These are phyloP conservation scores for Pichia sp. DNA, from an alignment of 1,139 yeast genomes.

Conservation along the genomic window DNA sequence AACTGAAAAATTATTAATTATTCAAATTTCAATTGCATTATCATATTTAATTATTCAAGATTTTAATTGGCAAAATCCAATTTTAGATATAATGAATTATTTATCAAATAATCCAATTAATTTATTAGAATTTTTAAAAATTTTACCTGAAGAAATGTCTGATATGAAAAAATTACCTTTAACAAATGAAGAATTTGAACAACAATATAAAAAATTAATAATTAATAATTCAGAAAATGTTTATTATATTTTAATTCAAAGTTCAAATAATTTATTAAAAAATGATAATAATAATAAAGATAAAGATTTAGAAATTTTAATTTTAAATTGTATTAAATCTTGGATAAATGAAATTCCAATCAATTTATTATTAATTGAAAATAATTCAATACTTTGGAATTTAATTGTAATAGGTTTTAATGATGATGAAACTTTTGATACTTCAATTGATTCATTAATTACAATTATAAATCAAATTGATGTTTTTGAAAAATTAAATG, in stretches of 20 bases:
- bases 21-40: conserved; percentile 74
- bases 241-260: conserved; percentile 50
- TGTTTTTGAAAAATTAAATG: conserved; percentile 35
- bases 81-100: conserved; percentile 55
- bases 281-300: conserved; percentile 15
- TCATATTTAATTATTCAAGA: conserved; percentile 79
- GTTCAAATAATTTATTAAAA: conserved; percentile 32
- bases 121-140: conserved; percentile 70
- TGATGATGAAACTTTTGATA: conserved; percentile 67
- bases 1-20: conserved; percentile 51
- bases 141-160: conserved; percentile 85
- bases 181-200: conserved; percentile 72
- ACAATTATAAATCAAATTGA: conserved; percentile 76
- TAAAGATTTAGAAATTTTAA: conserved; percentile 32
- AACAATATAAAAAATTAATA: conserved; percentile 57
- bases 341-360: conserved; percentile 88
- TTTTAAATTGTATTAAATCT: conserved; percentile 73
- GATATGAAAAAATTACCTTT: conserved; percentile 73
- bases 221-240: conserved; percentile 65
- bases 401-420: conserved; percentile 64
- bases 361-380: conserved; percentile 38
- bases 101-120: conserved; percentile 41
- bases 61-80: conserved; percentile 63
- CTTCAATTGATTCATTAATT: conserved; percentile 80
- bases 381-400: conserved; percentile 52